Percentiles rank a stretch among this genome's conserved stretches.
These are phyloP conservation scores for Lachnellula suecica DNA, from an alignment of 2,329 filamentous ascomycete genomes.

Conservation along the genomic window DNA sequence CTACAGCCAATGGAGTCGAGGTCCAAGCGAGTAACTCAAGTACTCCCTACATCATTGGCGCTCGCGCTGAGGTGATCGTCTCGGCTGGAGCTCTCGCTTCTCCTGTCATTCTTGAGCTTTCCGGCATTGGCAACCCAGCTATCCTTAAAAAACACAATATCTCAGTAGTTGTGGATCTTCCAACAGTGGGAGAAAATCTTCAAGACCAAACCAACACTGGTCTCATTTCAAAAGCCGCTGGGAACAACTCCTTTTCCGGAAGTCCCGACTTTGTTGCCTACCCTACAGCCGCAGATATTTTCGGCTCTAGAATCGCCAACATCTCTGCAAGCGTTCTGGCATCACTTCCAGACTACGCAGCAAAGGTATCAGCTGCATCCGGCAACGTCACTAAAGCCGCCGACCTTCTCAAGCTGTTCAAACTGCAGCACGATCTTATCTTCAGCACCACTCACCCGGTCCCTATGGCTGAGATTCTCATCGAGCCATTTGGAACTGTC, in stretches of 20 bases:
- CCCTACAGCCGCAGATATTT: too few species aligned
- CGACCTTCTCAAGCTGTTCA: slow-evolving; percentile 41
- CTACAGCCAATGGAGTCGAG: slow-evolving; percentile 30
- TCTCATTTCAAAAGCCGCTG: slow-evolving; percentile 1
- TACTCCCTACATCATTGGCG: slow-evolving; percentile 13
- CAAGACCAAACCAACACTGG: slow-evolving; percentile 30
- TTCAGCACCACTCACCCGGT: slow-evolving; percentile 34
- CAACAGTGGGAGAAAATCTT: slow-evolving; percentile 40
- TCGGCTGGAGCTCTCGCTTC: slow-evolving; percentile 25
- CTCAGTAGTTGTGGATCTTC: slow-evolving; percentile 38
- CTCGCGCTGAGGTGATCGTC: slow-evolving; percentile 31
- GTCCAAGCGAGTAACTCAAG: neutral
- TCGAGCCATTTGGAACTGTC: slow-evolving; percentile 28
- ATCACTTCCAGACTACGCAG: neutral
- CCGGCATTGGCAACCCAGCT: slow-evolving; percentile 31
- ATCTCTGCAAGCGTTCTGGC: too few species aligned
- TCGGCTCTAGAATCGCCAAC: too few species aligned
- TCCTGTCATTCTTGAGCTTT: slow-evolving; percentile 35
- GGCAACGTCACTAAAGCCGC: slow-evolving; percentile 30
- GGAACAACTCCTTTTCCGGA: too few species aligned
- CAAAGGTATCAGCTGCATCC: slow-evolving; percentile 12
- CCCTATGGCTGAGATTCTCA: too few species aligned
- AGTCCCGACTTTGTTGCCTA: too few species aligned
- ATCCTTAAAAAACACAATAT: too few species aligned
- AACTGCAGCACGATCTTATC: slow-evolving; percentile 47